These are phyloP conservation scores for Chlorociboria aeruginascens DNA, from an alignment of 495 filamentous ascomycete species.

Conservation along the genomic window DNA sequence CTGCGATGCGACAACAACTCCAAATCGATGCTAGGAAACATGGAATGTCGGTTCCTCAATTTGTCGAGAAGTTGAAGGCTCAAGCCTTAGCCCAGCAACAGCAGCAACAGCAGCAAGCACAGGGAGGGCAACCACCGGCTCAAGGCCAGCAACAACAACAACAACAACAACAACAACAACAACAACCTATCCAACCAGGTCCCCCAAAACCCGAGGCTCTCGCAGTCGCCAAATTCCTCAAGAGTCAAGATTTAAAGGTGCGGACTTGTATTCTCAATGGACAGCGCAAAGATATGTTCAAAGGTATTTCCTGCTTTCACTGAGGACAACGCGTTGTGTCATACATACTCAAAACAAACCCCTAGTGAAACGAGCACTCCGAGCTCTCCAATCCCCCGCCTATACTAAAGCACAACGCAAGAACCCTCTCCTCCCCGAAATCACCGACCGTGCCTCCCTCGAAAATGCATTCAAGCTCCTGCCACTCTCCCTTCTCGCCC, in stretches of 20 bases:
- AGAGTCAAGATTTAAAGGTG: slow-evolving; percentile 73
- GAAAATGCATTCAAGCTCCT: slow-evolving; percentile 93
- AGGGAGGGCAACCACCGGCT: slow-evolving; percentile 21
- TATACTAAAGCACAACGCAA: slow-evolving; percentile 82
- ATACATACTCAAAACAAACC: slow-evolving; percentile 1
- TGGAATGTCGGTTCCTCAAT: slow-evolving; percentile 65
- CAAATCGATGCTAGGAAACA: slow-evolving; percentile 61
- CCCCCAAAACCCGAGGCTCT: slow-evolving; percentile 80
- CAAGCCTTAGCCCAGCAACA: slow-evolving; percentile 55
- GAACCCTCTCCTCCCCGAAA: slow-evolving; percentile 77
- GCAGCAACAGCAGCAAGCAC: slow-evolving; percentile 36
- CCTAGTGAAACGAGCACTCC: slow-evolving; percentile 90
- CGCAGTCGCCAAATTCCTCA: slow-evolving; percentile 82
- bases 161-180: slow-evolving; percentile 35
- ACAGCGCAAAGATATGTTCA: slow-evolving; percentile 97
- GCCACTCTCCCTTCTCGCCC: slow-evolving; percentile 85
- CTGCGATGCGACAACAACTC: slow-evolving; percentile 71
- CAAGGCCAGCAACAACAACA: slow-evolving; percentile 27
- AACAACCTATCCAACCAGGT: slow-evolving; percentile 51
- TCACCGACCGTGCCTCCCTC: slow-evolving; percentile 73
- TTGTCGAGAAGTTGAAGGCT: slow-evolving; percentile 55
- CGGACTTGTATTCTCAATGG: slow-evolving; percentile 90
- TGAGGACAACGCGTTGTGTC: neutral
- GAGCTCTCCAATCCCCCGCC: slow-evolving; percentile 78
- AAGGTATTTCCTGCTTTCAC: slow-evolving; percentile 40